Conservation (phyloP, 441 rosid species). For the Hura crepitans region DNA sequence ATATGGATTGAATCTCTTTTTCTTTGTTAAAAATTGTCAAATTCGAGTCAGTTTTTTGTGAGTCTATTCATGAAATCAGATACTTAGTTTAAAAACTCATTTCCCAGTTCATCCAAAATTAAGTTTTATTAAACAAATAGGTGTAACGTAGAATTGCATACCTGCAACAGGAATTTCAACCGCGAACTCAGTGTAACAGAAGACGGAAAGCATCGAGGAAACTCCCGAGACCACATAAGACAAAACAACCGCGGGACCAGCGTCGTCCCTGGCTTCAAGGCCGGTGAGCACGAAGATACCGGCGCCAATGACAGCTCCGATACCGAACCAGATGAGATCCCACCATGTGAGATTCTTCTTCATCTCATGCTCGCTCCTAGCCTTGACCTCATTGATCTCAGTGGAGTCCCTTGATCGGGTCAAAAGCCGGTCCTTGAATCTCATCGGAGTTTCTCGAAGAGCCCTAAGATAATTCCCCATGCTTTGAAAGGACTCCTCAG, state of each 20-base stretch:
- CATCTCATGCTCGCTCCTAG: constrained; percentile 76
- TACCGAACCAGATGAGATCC: constrained; percentile 93
- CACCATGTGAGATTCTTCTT: constrained; percentile 81
- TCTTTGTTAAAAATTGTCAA: no score
- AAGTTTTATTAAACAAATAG: no score
- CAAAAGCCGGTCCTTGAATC: constrained; percentile 53
- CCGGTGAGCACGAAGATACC: constrained; percentile 91
- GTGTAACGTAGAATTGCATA: not conserved
- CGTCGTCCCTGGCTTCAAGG: constrained; percentile 35
- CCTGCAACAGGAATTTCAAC: constrained; percentile 93
- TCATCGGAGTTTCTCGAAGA: constrained; percentile 46
- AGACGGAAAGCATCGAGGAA: constrained; percentile 91
- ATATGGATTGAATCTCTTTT: no score
- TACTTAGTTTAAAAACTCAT: no score
- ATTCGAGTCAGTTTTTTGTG: no score
- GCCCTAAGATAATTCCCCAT: constrained; percentile 55
- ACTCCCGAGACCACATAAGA: constrained; percentile 77
- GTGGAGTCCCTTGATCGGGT: constrained; percentile 62
- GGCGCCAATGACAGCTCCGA: constrained; percentile 83
- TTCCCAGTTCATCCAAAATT: no score
- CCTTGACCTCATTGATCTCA: constrained; percentile 69
- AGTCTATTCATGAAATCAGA: no score
- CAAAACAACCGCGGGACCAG: constrained; percentile 84
- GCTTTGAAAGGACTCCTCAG: constrained; percentile 70
- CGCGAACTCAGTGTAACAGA: constrained; percentile 96